Base-by-base conservation (phyloP, 148 eudicot species). In the Silene conica region DNA sequence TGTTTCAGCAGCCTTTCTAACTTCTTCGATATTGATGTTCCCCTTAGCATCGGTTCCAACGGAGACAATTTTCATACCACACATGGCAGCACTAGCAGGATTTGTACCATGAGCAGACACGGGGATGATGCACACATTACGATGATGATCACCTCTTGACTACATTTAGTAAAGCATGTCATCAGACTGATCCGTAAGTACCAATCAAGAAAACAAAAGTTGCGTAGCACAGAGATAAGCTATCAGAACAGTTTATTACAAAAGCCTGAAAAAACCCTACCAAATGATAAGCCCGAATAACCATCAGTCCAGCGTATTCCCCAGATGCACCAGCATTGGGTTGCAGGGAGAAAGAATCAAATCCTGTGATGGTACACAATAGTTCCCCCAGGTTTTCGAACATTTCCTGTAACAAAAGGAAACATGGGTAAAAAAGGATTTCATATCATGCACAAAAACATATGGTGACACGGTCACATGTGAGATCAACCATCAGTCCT, bases 271-370 rank as follows among this genome's bases (percentile, higher is more conserved):
- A 66, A 60, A 64, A 73, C n/a, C 79, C 70, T 85, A 92, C 98
- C 98, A 70, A 59, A 83, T 94, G 98, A 81, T 94, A 94, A 75
- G 98, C 98, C 16, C 97, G 96, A 72, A 94, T 94, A 78, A 89
- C 98, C 98, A 94, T 94, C 80, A 94, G 80, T 62, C 98, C 98
- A 72, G 98, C 96, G 78, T 94, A 94, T 83, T 94, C 98, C 26
- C 98, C 98, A 77, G 98, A 80, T 73, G 98, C 98, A 80, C 98
- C 98, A 69, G 98, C 98, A 83, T 94, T 94, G n/a, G 98, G 98
- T 85, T 94, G 98, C 87, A 94, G 77, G 64, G 98, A 94, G 85
- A 94, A 85, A 69, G 98, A 94, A 74, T 94, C 97, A 67, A 94
- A 94, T 50, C 97, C 98, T 72, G 98, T 94, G 68, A 94, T 83